A percentile compares a stretch with the other conserved stretches of the same genome.
These are phyloP conservation scores for Xylariaceae sp. DNA, from an alignment of 2,329 filamentous ascomycete species.

Conservation along the genomic window DNA sequence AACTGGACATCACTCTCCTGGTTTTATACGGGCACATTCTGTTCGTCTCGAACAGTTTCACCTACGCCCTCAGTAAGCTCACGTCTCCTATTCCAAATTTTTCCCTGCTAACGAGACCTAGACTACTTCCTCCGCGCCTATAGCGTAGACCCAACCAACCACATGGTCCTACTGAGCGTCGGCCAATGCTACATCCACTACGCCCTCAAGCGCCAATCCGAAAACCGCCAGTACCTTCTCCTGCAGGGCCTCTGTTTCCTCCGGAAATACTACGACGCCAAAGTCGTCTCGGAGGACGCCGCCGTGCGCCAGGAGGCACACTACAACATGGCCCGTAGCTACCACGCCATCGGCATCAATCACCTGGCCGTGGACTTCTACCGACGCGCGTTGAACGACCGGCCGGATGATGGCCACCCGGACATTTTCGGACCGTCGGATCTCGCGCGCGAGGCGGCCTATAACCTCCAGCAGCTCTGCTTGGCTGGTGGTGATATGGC, in stretches of 20 bases:
- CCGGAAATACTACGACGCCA: constrained; percentile 62
- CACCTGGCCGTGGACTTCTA: constrained; percentile 73
- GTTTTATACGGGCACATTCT: constrained; percentile 89
- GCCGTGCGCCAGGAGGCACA: constrained; percentile 66
- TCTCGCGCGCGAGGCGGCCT: constrained; percentile 29
- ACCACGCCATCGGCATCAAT: constrained; percentile 67
- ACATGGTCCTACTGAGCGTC: constrained; percentile 73
- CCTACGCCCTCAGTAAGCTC: constrained; percentile 65
- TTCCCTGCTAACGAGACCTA: constrained; percentile 25
- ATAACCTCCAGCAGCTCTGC: constrained; percentile 31
- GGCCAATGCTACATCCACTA: constrained; percentile 84
- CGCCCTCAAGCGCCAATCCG: constrained; percentile 79
- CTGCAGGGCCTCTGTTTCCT: constrained; percentile 81
- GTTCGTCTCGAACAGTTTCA: constrained; percentile 76
- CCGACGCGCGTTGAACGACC: constrained; percentile 41
- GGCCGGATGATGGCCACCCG: constrained; percentile 16
- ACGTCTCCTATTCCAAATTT: not conserved
- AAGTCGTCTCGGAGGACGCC: constrained; percentile 36
- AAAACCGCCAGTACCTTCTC: constrained; percentile 84
- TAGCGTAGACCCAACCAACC: constrained; percentile 68
- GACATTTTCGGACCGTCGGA: constrained; percentile 24
- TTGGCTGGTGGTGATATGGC: constrained; percentile 28
- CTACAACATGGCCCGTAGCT: constrained; percentile 73
- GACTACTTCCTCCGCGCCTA: constrained; percentile 79
- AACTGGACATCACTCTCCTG: constrained; percentile 73